Conservation (phyloP, 805 yeast genomes). For the Wickerhamomyces chambardii region DNA sequence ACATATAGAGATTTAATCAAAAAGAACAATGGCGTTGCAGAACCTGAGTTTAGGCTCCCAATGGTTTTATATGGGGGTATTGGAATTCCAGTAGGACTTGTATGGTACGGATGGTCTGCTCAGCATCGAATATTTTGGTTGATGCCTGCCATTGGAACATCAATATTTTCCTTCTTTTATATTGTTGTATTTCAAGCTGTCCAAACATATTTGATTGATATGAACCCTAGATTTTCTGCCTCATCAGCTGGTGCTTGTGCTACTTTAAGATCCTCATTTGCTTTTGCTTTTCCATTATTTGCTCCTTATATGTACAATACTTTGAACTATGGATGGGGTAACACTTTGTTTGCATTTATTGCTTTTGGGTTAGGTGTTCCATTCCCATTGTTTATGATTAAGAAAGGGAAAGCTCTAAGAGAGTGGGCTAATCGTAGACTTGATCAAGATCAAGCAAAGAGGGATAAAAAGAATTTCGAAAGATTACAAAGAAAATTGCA, state of each 20-base stretch:
- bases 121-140: conserved; percentile 48
- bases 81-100: conserved; percentile 46
- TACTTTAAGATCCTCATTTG: conserved; percentile 55
- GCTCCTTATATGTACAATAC: conserved; percentile 46
- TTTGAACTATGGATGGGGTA: conserved; percentile 66
- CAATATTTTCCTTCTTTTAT: conserved; percentile 48
- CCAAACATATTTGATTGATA: conserved; percentile 61
- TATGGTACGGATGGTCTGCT: conserved; percentile 72
- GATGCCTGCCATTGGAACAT: conserved; percentile 56
- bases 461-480: conserved; percentile 32
- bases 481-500: conserved; percentile 18
- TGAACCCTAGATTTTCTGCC: conserved; percentile 61
- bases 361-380: conserved; percentile 57
- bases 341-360: conserved; percentile 50
- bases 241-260: conserved; percentile 65
- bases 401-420: conserved; percentile 49
- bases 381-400: conserved; percentile 48
- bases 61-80: conserved; percentile 40
- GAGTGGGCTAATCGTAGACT: conserved; percentile 44
- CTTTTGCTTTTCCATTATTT: conserved; percentile 62
- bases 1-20: conserved; percentile 27
- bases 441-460: conserved; percentile 34
- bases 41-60: conserved; percentile 56
- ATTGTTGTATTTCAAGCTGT: conserved; percentile 61
- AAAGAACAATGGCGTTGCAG: conserved; percentile 41